These are phyloP conservation scores for Epipyxis sp. DNA, from an alignment of 108 stramenopile genomes.

Conservation along the genomic window DNA sequence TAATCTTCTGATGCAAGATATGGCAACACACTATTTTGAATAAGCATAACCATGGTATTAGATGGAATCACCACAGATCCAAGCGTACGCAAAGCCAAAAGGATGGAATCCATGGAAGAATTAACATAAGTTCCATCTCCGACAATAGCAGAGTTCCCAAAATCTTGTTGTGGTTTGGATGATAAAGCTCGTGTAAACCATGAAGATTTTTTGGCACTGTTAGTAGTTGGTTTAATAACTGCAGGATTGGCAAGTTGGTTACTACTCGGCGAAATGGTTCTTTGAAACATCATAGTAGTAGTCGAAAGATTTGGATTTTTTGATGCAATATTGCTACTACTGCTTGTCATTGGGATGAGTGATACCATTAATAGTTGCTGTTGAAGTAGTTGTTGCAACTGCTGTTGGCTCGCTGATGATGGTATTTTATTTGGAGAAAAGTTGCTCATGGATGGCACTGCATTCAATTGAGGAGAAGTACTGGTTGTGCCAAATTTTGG, in stretches of 20 bases:
- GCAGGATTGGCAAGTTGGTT: background rate
- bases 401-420: background rate
- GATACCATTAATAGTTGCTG: too few relatives aligned
- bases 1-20: conserved; percentile 31
- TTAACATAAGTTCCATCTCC: background rate
- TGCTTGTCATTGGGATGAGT: background rate
- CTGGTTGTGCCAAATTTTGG: background rate
- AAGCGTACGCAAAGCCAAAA: conserved; percentile 76
- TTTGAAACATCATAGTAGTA: background rate
- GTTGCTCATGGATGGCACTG: too few relatives aligned
- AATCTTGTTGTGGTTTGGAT: too few relatives aligned
- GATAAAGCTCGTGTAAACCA: too few relatives aligned
- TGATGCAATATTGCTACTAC: background rate
- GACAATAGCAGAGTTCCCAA: background rate
- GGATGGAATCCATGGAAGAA: conserved; percentile 39
- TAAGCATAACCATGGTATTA: conserved; percentile 24
- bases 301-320: background rate
- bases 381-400: too few relatives aligned
- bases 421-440: background rate
- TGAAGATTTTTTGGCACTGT: background rate
- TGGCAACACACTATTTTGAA: conserved; percentile 37
- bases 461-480: background rate
- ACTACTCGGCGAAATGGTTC: background rate
- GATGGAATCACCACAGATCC: conserved; percentile 63
- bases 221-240: background rate